Base-by-base conservation (phyloP, 1,284 basidiomycete species). In the Peniophora sp. region DNA sequence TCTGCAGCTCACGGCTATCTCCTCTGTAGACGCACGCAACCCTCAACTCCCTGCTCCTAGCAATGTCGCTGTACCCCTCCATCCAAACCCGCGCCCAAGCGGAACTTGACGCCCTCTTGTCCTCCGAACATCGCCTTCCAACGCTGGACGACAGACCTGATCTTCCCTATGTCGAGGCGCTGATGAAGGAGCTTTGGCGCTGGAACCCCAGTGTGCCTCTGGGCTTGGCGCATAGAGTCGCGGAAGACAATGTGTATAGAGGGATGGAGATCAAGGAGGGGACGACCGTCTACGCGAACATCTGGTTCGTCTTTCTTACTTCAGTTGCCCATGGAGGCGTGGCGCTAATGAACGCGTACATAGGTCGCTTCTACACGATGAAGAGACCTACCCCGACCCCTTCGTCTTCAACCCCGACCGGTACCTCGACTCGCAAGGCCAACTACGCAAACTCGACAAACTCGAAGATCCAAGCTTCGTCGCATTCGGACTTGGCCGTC, bases 91-190 rank as follows among this genome's bases (percentile, higher is more conserved):
- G 60, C 3, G 69, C 69, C 2, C 70, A 72, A 47, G 57, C 51
- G 18, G 70, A 73, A 54, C 52, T 73, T n/a, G 68, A 71, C 48
- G 47, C 52, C 2, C 54, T 71, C 24, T 50, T 70, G 17, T 56
- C 53, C 11, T n/a, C 17, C 24, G 9, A 15, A 46, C 55, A 60
- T 1, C 60, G 67, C 3, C 57, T 70, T 15, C 71, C 69, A 9
- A 56, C 55, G 1, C 61, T 69, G 43, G 49, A 59, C 1, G 68
- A 72, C 51, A 53, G 62, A 27, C 46, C 47, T 2, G 50, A 46
- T 9, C 57, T 72, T 22, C 68, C 67, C 3, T 71, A 69, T 51
- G 57, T 72, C 2, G 59, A 60, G 14, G 70, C 69, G 2, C 52
- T 72, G 24, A 60, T 71, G 2, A 65, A 67, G 36, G 69, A 70